phyloP scores from a whole-genome alignment of 768 basidiomycete species.

The Phanerochaete carnosa region DNA sequence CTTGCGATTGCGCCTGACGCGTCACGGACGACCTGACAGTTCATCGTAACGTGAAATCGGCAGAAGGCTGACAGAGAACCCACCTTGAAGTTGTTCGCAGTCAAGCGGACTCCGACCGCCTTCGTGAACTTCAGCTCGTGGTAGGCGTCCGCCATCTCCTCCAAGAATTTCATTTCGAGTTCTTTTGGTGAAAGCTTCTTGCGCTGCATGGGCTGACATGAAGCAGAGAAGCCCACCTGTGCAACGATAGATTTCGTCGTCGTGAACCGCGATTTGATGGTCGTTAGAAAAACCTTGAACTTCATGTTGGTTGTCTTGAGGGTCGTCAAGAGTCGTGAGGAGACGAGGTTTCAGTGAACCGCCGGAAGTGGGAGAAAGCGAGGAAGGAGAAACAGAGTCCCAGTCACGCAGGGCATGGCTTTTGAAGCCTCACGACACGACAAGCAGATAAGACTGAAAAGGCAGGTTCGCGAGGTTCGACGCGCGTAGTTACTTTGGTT shows the following conservation, averaged over 20 bases:
- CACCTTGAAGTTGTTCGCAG: neutral
- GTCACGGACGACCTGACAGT: neutral
- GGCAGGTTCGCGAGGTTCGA: too few relatives aligned
- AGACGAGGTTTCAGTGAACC: neutral
- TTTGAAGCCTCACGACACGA: neutral
- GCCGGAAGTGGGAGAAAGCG: neutral
- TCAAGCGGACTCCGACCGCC: neutral
- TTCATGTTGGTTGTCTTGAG: neutral
- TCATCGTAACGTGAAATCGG: neutral
- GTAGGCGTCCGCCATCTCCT: constrained; percentile 1
- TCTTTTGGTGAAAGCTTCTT: neutral
- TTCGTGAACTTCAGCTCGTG: neutral
- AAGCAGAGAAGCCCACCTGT: neutral
- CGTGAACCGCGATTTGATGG: neutral
- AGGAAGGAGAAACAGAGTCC: neutral
- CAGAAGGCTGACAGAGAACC: neutral
- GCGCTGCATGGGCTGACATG: neutral
- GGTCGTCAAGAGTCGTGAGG: neutral
- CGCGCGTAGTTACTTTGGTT: neutral
- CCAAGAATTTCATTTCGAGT: neutral
- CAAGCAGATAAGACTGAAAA: neutral
- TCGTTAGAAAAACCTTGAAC: neutral
- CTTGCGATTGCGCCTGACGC: neutral
- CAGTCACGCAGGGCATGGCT: neutral
- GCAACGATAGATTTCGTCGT: neutral